Conservation (phyloP, 2,329 filamentous ascomycete species). For the Clonostachys chloroleuca region DNA sequence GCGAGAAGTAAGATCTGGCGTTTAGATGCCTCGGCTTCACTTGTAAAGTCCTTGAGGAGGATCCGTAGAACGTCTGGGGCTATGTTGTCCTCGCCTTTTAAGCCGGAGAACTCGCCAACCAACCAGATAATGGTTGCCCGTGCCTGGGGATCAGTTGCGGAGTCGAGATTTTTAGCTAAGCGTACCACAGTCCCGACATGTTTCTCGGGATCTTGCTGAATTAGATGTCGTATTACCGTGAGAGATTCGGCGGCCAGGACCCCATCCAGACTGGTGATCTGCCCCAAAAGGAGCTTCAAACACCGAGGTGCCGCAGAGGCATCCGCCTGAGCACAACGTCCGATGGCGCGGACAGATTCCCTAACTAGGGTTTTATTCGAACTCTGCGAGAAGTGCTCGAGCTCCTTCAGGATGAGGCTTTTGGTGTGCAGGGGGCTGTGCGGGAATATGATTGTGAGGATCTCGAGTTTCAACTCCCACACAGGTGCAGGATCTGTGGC, state of each 20-base stretch:
- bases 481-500: conserved; percentile 75
- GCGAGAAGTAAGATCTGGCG: conserved; percentile 88
- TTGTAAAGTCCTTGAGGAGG: conserved; percentile 76
- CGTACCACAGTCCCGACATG: conserved; percentile 85
- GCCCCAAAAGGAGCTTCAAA: conserved; percentile 74
- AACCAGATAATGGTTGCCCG: conserved; percentile 96
- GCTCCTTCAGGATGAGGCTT: conserved; percentile 82
- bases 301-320: conserved; percentile 69
- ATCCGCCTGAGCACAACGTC: conserved; percentile 83
- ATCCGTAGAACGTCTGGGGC: conserved; percentile 90
- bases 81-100: conserved; percentile 80
- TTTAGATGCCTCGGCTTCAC: conserved; percentile 82
- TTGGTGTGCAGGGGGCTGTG: conserved; percentile 72
- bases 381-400: conserved; percentile 85
- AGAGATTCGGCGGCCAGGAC: conserved; percentile 87
- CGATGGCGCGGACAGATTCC: conserved; percentile 89
- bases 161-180: conserved; percentile 86
- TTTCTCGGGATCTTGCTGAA: conserved; percentile 79
- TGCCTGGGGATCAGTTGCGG: conserved; percentile 80
- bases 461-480: conserved; percentile 88
- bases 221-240: conserved; percentile 91
- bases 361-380: conserved; percentile 72
- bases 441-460: conserved; percentile 87
- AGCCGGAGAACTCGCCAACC: conserved; percentile 86
- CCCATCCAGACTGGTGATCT: conserved; percentile 84